Conservation (phyloP, 495 filamentous ascomycete species). For the Daldinia childiae region DNA sequence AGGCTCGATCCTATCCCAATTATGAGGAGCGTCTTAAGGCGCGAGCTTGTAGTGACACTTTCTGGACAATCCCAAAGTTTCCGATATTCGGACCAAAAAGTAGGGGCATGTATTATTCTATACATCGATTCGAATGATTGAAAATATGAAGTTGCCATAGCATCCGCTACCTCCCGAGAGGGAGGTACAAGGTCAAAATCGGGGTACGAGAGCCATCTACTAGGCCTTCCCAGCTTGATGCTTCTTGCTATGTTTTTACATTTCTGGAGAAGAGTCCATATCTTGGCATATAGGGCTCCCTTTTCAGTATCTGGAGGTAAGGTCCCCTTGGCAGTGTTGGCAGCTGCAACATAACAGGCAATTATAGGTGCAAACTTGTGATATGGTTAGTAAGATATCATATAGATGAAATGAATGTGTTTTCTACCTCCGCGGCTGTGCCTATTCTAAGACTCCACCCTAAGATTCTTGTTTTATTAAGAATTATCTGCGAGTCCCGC, state of each 20-base stretch:
- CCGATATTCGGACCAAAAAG: slow-evolving; percentile 63
- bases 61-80: slow-evolving; percentile 58
- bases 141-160: slow-evolving; percentile 64
- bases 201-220: slow-evolving; percentile 36
- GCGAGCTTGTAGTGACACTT: slow-evolving; percentile 46
- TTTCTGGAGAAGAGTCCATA: slow-evolving; percentile 49
- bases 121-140: slow-evolving; percentile 65
- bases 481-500: slow-evolving; percentile 42
- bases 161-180: slow-evolving; percentile 54
- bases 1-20: slow-evolving; percentile 64
- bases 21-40: slow-evolving; percentile 62
- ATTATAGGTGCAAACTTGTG: slow-evolving; percentile 37
- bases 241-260: slow-evolving; percentile 45
- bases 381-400: slow-evolving; percentile 5
- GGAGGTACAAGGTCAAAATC: slow-evolving; percentile 53
- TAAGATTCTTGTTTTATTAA: slow-evolving; percentile 54
- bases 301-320: slow-evolving; percentile 32
- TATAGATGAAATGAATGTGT: neutral
- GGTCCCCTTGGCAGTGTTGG: slow-evolving; percentile 1
- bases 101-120: slow-evolving; percentile 67
- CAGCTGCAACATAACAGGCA: slow-evolving; percentile 26
- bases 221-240: slow-evolving; percentile 46
- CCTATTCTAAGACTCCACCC: slow-evolving; percentile 57
- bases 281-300: slow-evolving; percentile 34
- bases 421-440: slow-evolving; percentile 51